A percentile compares a stretch with the other conserved stretches of the same genome.
These are phyloP conservation scores for Blumeria graminis DNA, from an alignment of 2,329 filamentous ascomycete species.

Conservation along the genomic window DNA sequence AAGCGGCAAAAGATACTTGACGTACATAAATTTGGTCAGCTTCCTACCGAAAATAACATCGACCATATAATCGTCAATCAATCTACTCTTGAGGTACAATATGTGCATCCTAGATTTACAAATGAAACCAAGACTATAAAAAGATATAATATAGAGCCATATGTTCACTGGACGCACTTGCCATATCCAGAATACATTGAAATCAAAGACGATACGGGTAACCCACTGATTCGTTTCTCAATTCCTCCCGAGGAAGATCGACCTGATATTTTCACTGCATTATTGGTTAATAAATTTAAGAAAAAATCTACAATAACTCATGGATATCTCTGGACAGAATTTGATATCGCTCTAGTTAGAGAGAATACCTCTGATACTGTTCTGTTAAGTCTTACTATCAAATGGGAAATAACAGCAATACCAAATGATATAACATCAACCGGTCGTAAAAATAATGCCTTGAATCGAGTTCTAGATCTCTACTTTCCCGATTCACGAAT, in stretches of 20 bases:
- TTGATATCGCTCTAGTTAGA: slow-evolving; percentile 7
- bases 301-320: slow-evolving; percentile 8
- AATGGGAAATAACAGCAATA: slow-evolving; percentile 13
- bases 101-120: slow-evolving; percentile 5
- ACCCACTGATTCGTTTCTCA: slow-evolving; percentile 5
- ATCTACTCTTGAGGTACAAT: slow-evolving; percentile 9
- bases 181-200: slow-evolving; percentile 7
- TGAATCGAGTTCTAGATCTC: slow-evolving; percentile 10
- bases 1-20: not conserved
- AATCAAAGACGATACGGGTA: slow-evolving; percentile 7
- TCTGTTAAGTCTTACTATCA: slow-evolving; percentile 10
- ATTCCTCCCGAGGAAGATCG: slow-evolving; percentile 5
- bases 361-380: slow-evolving; percentile 8
- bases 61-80: slow-evolving; percentile 11
- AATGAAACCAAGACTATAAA: slow-evolving; percentile 5
- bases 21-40: not conserved
- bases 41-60: not conserved
- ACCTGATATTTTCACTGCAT: slow-evolving; percentile 9
- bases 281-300: slow-evolving; percentile 7
- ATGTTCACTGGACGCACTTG: slow-evolving; percentile 6
- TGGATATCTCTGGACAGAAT: slow-evolving; percentile 13
- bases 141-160: slow-evolving; percentile 6
- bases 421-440: slow-evolving; percentile 6
- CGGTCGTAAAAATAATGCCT: slow-evolving; percentile 4
- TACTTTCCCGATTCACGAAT: slow-evolving; percentile 12